Evolutionary conservation across 108 stramenopile genomes (phyloP).

Genomic region (Nannochloropsis salina): DNA sequence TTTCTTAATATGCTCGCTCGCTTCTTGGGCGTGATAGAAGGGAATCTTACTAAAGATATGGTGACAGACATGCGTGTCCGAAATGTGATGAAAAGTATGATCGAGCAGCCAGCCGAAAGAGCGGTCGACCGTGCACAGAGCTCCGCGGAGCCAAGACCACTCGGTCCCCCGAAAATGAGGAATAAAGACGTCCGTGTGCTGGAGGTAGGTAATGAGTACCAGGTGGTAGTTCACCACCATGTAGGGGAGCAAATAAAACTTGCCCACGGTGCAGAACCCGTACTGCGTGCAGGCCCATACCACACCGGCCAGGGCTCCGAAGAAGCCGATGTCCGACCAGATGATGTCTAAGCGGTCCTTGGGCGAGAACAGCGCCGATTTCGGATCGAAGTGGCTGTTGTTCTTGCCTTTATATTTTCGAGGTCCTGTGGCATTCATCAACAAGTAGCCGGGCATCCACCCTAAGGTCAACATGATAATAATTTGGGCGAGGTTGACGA

Average conservation of each 20-base stretch:
- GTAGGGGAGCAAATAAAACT: constrained; percentile 89
- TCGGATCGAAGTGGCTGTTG: constrained; percentile 55
- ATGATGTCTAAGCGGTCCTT: constrained; percentile 66
- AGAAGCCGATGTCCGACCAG: constrained; percentile 64
- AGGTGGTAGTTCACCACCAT: constrained; percentile 86
- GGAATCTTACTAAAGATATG: constrained; percentile 98
- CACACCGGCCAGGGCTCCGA: constrained; percentile 57
- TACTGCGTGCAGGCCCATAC: constrained; percentile 58
- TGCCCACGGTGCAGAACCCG: constrained; percentile 64
- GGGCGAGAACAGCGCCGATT: constrained; percentile 46
- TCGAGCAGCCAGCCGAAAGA: constrained; percentile 75
- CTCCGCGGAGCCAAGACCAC: constrained; percentile 97
- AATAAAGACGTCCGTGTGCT: constrained; percentile 95
- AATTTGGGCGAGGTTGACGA: constrained; percentile 73
- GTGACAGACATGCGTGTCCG: constrained; percentile 93
- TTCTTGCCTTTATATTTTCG: constrained; percentile 51
- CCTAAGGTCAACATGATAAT: constrained; percentile 60
- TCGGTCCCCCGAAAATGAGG: constrained; percentile 90
- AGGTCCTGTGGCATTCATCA: constrained; percentile 56
- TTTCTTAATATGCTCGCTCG: constrained; percentile 73
- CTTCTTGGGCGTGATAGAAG: constrained; percentile 90
- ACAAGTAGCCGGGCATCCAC: constrained; percentile 61
- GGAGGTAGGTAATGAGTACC: constrained; percentile 97
- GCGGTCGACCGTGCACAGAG: constrained; percentile 92
- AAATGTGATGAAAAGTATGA: constrained; percentile 95